Evolutionary conservation across 2,329 filamentous ascomycete genomes (phyloP).

Genomic region (Diaporthe destruens): DNA sequence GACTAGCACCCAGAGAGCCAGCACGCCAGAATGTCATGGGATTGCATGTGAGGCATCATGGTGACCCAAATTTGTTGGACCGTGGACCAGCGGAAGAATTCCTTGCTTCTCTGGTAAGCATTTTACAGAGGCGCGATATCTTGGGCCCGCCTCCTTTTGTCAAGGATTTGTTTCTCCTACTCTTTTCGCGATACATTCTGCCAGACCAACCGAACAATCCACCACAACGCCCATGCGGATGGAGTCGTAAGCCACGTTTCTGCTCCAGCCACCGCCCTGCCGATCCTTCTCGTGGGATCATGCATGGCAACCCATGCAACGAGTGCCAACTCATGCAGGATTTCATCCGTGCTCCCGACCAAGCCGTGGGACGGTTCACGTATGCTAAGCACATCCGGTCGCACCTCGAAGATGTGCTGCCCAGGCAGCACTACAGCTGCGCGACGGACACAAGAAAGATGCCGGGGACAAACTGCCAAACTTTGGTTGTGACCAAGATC

Average conservation of each 20-base stretch:
- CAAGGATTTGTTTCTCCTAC: not conserved
- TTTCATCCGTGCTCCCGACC: not conserved
- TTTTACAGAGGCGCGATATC: not conserved
- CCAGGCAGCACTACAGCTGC: not conserved
- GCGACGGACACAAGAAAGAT: not conserved
- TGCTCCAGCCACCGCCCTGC: not conserved
- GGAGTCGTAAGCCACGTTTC: slow-evolving; percentile 15
- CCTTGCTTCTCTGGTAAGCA: not conserved
- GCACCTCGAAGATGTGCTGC: not conserved
- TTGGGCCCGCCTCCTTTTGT: not conserved
- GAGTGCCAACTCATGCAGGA: not conserved
- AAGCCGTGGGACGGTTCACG: not conserved
- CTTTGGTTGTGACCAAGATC: slow-evolving; percentile 12
- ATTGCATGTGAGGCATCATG: not conserved
- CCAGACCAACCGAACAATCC: slow-evolving; percentile 1
- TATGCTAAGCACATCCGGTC: not conserved
- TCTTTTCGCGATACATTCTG: not conserved
- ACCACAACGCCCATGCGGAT: not conserved
- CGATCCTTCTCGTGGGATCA: not conserved
- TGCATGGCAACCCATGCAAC: not conserved
- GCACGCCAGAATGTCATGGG: not conserved
- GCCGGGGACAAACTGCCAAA: not conserved
- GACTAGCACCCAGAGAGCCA: not conserved
- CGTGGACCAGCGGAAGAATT: not conserved
- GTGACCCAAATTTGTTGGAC: not conserved